Base-by-base conservation (phyloP, 805 yeast species). In the Kuraishia molischiana region DNA sequence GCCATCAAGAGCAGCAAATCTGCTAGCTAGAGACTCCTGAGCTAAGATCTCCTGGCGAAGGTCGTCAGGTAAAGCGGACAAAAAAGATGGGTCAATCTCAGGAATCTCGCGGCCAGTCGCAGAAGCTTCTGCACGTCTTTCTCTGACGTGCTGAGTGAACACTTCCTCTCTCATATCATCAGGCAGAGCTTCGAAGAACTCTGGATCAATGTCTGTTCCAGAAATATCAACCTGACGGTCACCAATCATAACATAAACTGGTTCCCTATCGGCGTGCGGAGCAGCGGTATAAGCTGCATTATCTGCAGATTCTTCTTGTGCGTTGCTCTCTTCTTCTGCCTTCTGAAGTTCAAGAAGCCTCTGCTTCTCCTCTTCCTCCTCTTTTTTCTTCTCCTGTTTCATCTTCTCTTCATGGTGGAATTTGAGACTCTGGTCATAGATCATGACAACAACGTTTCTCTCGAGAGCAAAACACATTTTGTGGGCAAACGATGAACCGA, bases 131-230 rank as follows among this genome's bases (percentile, higher is more conserved):
- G 66, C 80, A 42, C 92, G 66, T 41, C 89, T 65, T 46, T 85
- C 92, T 31, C 87, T 64, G 5, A 86, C 64, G 50, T 87, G 95
- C 44, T 86, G 90, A 0, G 89, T 75, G 51, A 85, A 78, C 0
- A 87, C 97, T 51, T 89, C 96, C 44, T 86, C 95, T 36, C 96
- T 66, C 84, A 89, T 83, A 38, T 85, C 92, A 32, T 85, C 95
- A 0, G 97, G 97, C 28, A 89, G 66, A 0, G 95, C 96, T 48
- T 80, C 82, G 42, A 89, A 65, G 53, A 86, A 89, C 46, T 84
- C 90, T 0, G 95, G 95, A 58, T 89, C 97, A 41, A 89, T 85
- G 38, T 85, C 96, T 3, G 95, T 79, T 0, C 92, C 95, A 30
- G 89, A 73, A 28, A 89, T 83, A 52, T 89, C 94, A 26, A 89